A percentile compares a stretch with the other conserved stretches of the same genome.
Conservation (phyloP, 306 rosid species). For the Leucaena leucocephala region DNA sequence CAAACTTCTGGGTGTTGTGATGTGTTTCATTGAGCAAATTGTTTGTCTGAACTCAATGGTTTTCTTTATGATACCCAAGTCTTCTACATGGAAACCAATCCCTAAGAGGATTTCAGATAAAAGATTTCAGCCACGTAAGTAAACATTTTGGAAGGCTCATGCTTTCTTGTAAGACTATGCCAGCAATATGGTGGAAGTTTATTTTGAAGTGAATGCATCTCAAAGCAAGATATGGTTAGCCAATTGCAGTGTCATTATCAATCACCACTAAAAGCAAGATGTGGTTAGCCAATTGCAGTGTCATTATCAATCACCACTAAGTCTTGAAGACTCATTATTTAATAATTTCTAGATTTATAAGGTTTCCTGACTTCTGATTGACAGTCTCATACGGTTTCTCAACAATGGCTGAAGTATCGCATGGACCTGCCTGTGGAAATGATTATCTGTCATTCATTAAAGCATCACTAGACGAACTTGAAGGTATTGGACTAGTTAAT, state of each 20-base stretch:
- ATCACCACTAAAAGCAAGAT: not conserved
- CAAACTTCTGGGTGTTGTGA: not conserved
- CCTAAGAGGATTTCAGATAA: conserved; percentile 28
- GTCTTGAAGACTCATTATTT: conserved; percentile 1
- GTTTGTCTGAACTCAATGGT: not conserved
- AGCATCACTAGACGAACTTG: conserved; percentile 56
- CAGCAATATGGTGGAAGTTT: not conserved
- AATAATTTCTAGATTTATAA: conserved; percentile 39
- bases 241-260: not conserved
- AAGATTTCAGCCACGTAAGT: conserved; percentile 49
- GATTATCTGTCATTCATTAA: conserved; percentile 68
- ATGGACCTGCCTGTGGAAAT: conserved; percentile 43
- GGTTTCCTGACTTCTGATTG: conserved; percentile 56
- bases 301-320: not conserved
- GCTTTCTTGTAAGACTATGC: not conserved
- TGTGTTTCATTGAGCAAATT: not conserved
- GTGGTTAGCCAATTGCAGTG: not conserved
- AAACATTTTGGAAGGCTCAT: conserved; percentile 32
- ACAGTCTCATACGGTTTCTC: conserved; percentile 69
- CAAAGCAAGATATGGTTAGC: conserved; percentile 3
- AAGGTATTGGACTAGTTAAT: conserved; percentile 60
- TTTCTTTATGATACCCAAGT: conserved; percentile 25
- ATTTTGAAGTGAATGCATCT: conserved; percentile 12
- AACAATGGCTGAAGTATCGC: conserved; percentile 49
- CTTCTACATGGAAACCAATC: conserved; percentile 33